Evolutionary conservation across 305 asterid genomes (phyloP).

Genomic region (Fraxinus platypoda): DNA sequence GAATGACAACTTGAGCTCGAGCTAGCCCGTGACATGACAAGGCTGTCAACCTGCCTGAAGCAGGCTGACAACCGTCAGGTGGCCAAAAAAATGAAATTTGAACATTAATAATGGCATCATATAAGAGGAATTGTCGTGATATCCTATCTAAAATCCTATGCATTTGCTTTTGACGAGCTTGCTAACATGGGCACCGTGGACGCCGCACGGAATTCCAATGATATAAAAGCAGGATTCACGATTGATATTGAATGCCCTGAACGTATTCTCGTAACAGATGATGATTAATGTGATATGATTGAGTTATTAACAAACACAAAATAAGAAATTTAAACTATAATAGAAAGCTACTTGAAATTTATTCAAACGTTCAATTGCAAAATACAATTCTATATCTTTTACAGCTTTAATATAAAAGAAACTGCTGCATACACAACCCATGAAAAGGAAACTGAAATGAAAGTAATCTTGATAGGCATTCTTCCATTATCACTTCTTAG

Average conservation of each 20-base stretch:
- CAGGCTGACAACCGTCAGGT: too few species aligned
- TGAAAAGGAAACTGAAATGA: slow-evolving; percentile 29
- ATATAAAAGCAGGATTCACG: not conserved
- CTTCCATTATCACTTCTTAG: slow-evolving; percentile 52
- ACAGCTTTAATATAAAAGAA: slow-evolving; percentile 24
- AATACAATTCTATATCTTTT: not conserved
- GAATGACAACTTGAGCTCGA: too few species aligned
- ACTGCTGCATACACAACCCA: slow-evolving; percentile 27
- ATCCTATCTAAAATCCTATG: too few species aligned
- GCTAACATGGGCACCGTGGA: not conserved
- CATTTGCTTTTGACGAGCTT: too few species aligned
- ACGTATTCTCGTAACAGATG: not conserved
- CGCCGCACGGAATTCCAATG: not conserved
- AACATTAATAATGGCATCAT: too few species aligned
- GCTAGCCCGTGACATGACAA: too few species aligned
- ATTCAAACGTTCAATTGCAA: not conserved
- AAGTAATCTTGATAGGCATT: slow-evolving; percentile 45
- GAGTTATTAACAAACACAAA: not conserved
- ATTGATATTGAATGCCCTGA: not conserved
- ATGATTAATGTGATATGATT: not conserved
- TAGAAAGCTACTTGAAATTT: not conserved
- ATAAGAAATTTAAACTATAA: not conserved
- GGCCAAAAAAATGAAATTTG: too few species aligned
- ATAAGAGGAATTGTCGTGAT: too few species aligned
- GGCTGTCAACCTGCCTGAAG: too few species aligned